These are phyloP conservation scores for Bretziella fagacearum DNA, from an alignment of 2,329 filamentous ascomycete genomes.

Conservation along the genomic window DNA sequence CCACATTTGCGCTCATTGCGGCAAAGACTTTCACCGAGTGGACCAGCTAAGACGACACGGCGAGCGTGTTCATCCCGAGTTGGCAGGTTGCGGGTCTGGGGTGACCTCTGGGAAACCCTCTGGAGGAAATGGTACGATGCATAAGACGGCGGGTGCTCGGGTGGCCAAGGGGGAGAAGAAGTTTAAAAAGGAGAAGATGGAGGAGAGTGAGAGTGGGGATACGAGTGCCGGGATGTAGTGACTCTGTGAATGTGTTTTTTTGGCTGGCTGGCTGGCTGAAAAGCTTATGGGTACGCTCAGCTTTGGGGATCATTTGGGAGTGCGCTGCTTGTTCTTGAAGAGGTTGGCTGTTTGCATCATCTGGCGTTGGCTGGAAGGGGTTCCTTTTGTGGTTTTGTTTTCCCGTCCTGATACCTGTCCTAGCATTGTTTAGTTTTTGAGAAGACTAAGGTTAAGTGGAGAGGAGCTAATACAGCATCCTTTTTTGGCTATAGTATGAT, in stretches of 20 bases:
- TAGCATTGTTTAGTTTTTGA: neutral
- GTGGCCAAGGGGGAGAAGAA: conserved; percentile 1
- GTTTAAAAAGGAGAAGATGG: neutral
- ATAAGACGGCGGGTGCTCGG: conserved; percentile 1
- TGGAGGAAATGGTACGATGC: neutral
- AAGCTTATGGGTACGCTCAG: too few species aligned
- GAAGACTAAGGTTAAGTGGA: too few species aligned
- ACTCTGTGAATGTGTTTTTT: too few species aligned
- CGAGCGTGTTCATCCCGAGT: conserved; percentile 17
- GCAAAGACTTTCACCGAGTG: conserved; percentile 39
- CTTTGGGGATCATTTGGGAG: too few species aligned
- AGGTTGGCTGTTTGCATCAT: too few species aligned
- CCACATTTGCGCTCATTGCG: conserved; percentile 36
- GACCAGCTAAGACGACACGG: conserved; percentile 43
- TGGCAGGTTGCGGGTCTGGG: neutral
- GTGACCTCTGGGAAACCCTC: neutral
- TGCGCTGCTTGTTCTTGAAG: too few species aligned
- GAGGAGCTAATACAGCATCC: too few species aligned
- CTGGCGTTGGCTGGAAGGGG: too few species aligned
- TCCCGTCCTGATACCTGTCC: neutral
- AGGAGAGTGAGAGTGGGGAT: neutral
- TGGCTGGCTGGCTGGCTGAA: too few species aligned
- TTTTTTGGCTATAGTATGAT: neutral
- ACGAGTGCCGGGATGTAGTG: too few species aligned
- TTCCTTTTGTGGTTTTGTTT: neutral